Conservation (phyloP, 306 rosid genomes). For the Cucurbita pepo region DNA sequence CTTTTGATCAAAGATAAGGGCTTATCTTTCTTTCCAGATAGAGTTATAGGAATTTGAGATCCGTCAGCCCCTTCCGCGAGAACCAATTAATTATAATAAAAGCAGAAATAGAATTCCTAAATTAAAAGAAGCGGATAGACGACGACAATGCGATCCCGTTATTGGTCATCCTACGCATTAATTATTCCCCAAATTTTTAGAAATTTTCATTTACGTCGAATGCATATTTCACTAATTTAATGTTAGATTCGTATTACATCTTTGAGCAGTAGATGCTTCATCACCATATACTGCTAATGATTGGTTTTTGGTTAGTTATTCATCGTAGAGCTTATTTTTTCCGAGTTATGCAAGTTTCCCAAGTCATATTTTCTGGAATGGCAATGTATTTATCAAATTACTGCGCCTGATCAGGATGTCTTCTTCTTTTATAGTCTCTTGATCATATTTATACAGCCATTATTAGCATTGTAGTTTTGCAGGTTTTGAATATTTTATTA, state of each 20-base stretch:
- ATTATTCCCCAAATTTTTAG: not conserved
- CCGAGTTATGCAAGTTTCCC: not conserved
- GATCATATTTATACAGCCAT: slow-evolving; percentile 5
- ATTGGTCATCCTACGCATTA: not conserved
- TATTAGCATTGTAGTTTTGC: slow-evolving; percentile 34
- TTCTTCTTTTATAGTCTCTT: not conserved
- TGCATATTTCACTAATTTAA: not conserved
- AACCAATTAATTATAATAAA: not conserved
- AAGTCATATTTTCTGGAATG: not conserved
- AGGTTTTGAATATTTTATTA: slow-evolving; percentile 20
- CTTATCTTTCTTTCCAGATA: not conserved
- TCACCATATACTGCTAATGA: not conserved
- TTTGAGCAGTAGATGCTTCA: not conserved
- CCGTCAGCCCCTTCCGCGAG: not conserved
- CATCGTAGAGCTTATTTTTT: not conserved
- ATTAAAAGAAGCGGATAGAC: not conserved
- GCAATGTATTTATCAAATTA: not conserved
- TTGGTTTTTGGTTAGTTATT: not conserved
- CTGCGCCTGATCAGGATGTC: not conserved
- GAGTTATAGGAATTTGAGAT: not conserved
- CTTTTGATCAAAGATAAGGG: not conserved
- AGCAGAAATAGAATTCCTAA: not conserved
- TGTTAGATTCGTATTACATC: not conserved
- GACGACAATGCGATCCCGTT: not conserved
- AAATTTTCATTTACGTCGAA: not conserved